phyloP scores from a whole-genome alignment of 208 protist species.

The Naegleria gruberi region DNA sequence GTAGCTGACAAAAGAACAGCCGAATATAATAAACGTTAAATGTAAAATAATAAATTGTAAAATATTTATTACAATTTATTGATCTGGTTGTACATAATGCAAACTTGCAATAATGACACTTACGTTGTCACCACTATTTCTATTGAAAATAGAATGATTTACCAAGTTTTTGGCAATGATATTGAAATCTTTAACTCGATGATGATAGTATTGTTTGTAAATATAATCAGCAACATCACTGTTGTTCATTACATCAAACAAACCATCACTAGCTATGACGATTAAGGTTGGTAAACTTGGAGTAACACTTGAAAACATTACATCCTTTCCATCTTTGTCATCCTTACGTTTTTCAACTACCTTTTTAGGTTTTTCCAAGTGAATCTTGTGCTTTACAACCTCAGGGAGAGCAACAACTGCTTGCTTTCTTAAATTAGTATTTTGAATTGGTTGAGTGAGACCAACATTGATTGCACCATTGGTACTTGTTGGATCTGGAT shows the following conservation, averaged over 20 bases:
- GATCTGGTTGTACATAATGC: background rate
- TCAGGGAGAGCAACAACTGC: background rate
- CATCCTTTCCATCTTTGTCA: background rate
- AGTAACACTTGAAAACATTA: background rate
- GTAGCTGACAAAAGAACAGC: too few relatives aligned
- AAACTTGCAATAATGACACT: background rate
- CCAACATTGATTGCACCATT: background rate
- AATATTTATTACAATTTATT: too few relatives aligned
- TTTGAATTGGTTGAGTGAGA: background rate
- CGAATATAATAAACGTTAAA: too few relatives aligned
- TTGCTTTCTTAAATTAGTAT: background rate
- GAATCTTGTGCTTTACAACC: background rate
- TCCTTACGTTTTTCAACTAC: background rate
- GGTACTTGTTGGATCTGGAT: background rate
- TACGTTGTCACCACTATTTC: background rate
- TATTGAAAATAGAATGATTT: background rate
- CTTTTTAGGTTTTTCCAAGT: background rate
- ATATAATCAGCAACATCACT: background rate
- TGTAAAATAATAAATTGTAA: too few relatives aligned
- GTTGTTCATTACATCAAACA: background rate
- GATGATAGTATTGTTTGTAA: background rate
- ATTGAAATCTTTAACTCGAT: background rate
- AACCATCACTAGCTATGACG: background rate
- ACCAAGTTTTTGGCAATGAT: background rate
- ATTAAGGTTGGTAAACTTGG: background rate